Conservation (phyloP, 768 basidiomycete genomes). For the Lentinula raphanica region DNA sequence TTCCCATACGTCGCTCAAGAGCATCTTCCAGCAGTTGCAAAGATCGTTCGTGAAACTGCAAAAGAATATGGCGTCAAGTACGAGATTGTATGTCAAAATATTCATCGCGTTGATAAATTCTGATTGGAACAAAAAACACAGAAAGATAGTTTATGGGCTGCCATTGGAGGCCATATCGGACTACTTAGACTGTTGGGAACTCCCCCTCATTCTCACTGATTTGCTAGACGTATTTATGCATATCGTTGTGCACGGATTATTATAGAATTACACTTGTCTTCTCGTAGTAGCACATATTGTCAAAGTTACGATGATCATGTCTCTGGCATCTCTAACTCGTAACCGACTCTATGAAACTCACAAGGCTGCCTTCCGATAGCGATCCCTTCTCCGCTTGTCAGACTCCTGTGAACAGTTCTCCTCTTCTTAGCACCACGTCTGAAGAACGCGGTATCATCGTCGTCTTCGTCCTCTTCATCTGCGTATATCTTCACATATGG, state of each 20-base stretch:
- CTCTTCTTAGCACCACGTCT: conserved; percentile 11
- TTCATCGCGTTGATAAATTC: background rate
- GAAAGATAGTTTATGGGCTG: background rate
- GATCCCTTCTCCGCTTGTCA: conserved; percentile 45
- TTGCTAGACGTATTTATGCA: too few relatives aligned
- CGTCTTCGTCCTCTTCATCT: conserved; percentile 9
- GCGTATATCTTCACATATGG: conserved; percentile 43
- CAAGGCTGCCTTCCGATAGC: conserved; percentile 58
- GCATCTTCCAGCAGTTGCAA: background rate
- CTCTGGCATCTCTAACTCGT: conserved; percentile 9
- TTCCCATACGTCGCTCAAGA: background rate
- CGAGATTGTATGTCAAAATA: background rate
- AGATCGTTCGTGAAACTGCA: background rate
- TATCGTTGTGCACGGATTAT: too few relatives aligned
- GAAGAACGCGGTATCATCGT: conserved; percentile 21
- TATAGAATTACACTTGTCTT: too few relatives aligned
- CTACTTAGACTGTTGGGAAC: background rate
- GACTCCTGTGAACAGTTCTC: conserved; percentile 20
- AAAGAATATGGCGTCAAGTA: background rate
- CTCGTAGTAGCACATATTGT: too few relatives aligned
- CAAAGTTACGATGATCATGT: background rate
- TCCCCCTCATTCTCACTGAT: background rate
- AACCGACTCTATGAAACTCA: conserved; percentile 49
- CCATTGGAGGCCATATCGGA: background rate
- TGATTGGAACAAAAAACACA: background rate